Base-by-base conservation (phyloP, 2,329 filamentous ascomycete species). In the Talaromyces sp. region DNA sequence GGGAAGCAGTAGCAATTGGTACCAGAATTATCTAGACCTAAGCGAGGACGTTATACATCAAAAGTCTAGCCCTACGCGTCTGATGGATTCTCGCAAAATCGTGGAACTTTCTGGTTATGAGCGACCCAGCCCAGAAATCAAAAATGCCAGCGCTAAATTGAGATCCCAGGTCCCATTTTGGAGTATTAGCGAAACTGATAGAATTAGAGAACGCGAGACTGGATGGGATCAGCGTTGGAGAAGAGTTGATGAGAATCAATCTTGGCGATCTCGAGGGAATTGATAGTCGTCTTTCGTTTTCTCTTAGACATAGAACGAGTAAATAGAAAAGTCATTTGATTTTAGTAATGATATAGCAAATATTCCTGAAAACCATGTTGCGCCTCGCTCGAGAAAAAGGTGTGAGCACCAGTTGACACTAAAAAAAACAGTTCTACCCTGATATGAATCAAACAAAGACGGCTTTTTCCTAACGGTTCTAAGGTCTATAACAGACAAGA, bases 51-150 rank as follows among this genome's bases (percentile, higher is more conserved):
- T 52, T 9, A 35, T 62, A 9, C 32, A 41, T n/a, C 48, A 46
- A 35, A 26, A 50, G 17, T 9, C 53, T 65, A 69, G 14, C 54
- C 65, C 10, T 60, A 58, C n/a, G 64, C 29, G 14, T 17, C 14
- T 32, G 29, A 48, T 4, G 35, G 55, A 17, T 57, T 56, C 35
- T n/a, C 64, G 68, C n/a, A 62, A 63, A 7, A 63, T 74, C 3
- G 61, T 78, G 24, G 70, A 73, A 24, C 63, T 80, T 52, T 75
- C 76, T 5, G 77, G 76, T 3, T 79, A 79, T 63, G 77, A 79
- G 61, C 72, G 77, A 5, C 77, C 77, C 1, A 67, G 73, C 43
- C 64, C 65, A 1, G 69, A 69, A 56, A 69, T 74, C 54, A 64
- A 65, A 24, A 70, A 66, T 10, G 68, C 66, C 17, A 70, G 70